Evolutionary conservation across 2,329 filamentous ascomycete species (phyloP), one percentile per base, ranked within the genome.

Genomic region (Pseudocercospora musae): DNA sequence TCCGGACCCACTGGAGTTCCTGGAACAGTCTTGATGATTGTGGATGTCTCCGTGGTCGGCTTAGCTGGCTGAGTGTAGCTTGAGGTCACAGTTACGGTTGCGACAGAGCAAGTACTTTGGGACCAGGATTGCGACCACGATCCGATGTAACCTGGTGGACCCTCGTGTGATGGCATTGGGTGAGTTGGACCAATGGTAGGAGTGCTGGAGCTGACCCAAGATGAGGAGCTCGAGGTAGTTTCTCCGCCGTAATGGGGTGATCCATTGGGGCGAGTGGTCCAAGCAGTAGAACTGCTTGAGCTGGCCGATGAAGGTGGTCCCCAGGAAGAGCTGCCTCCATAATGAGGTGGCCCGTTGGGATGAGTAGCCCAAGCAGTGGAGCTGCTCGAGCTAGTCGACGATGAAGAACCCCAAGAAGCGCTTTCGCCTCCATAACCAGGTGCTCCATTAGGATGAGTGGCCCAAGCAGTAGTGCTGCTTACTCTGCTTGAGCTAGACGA

Each of bases 351-450:
- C 23, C 15, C 21, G 10, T 33, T 25, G n/a, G 18, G 33, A n/a
- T 37, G 18, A 23, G 58, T 40, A 8, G 31, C 25, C 21, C 49
- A 21, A 18, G 3, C 37, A 21, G 58, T 21, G 13, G 21, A 21
- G 4, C 27, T 23, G 21, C 48, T 50, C 20, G 50, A 54, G 50
- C 25, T 54, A 31, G 53, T 37, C 49, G 25, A 60, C 5, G 37
- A 42, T 11, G 58, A 54, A 6, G 49, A 29, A 10, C 33, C 48
- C 27, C 44, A 62, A 15, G 42, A 33, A 44, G 60, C 31, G n/a
- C 29, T 31, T n/a, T 33, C 55, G 29, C 27, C 33, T 15, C 56
- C 60, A 31, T 62, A 56, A 20, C 37, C 56, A 8, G 46, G 54
- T 33, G 59, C 42, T 25, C 25, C 25, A 20, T 27, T n/a, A 11